Percentiles rank a stretch among this genome's conserved stretches.
phyloP scores from a whole-genome alignment of 345 rosid species.

The Camelina sativa region DNA sequence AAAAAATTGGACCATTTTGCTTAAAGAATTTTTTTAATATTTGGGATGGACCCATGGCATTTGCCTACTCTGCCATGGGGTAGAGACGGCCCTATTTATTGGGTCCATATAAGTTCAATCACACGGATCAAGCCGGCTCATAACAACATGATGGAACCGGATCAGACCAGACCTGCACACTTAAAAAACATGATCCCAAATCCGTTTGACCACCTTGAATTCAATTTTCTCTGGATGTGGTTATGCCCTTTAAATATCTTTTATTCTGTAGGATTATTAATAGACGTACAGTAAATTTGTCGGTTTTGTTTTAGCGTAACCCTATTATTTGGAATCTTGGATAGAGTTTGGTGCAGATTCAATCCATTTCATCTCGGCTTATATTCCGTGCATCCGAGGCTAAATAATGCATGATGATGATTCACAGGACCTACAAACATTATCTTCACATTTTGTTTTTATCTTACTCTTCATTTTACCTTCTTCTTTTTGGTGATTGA shows the following conservation, averaged over 20 bases:
- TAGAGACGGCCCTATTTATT: too few relatives aligned
- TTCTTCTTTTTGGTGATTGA: too few relatives aligned
- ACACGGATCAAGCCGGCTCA: too few relatives aligned
- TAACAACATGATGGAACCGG: not conserved
- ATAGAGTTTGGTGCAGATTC: constrained; percentile 25
- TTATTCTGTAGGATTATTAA: not conserved
- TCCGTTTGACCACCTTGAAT: not conserved
- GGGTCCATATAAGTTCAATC: too few relatives aligned
- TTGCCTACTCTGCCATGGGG: too few relatives aligned
- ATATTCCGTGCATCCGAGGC: constrained; percentile 4
- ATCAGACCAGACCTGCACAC: not conserved
- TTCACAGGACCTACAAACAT: constrained; percentile 3
- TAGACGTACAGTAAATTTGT: not conserved
- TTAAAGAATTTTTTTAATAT: too few relatives aligned
- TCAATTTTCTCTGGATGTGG: not conserved
- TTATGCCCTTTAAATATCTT: not conserved
- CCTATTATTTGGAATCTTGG: not conserved
- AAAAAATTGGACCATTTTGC: too few relatives aligned
- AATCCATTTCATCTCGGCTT: constrained; percentile 3
- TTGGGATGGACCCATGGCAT: too few relatives aligned
- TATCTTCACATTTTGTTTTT: constrained; percentile 16
- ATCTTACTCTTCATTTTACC: not conserved
- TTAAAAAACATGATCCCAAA: not conserved
- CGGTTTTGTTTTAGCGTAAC: not conserved
- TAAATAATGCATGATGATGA: constrained; percentile 11